Evolutionary conservation across 306 rosid species (phyloP).

Genomic region (Acacia confusa): DNA sequence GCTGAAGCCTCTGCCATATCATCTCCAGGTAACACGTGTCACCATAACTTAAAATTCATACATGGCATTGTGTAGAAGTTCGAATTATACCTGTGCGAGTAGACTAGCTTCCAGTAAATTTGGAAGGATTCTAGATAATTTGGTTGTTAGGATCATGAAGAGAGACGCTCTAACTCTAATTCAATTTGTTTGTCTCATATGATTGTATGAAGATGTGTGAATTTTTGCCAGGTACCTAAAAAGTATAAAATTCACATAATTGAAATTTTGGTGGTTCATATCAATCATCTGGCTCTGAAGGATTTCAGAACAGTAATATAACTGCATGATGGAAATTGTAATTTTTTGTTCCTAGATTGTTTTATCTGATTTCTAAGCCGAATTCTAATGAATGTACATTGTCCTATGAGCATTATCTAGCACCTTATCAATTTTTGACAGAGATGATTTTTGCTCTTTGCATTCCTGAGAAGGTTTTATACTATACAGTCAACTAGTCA

Average conservation of each 20-base stretch:
- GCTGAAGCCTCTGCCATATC: constrained; percentile 43
- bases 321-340: not conserved
- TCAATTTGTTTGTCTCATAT: not conserved
- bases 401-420: not conserved
- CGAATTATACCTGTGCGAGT: not conserved
- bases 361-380: not conserved
- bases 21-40: constrained; percentile 46
- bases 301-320: not conserved
- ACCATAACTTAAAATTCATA: not conserved
- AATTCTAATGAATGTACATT: not conserved
- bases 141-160: not conserved
- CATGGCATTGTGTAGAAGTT: not conserved
- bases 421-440: not conserved
- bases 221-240: not conserved
- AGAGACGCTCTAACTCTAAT: not conserved
- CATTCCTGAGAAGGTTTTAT: constrained; percentile 3
- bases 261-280: not conserved
- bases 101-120: not conserved
- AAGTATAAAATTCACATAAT: not conserved
- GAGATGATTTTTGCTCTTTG: not conserved
- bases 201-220: not conserved
- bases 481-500: not conserved
- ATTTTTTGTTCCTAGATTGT: no score
- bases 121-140: not conserved
- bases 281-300: not conserved